A percentile compares a stretch with the other conserved stretches of the same genome.
phyloP scores from a whole-genome alignment of 1,284 basidiomycete genomes.

The Sanghuangporus weigelae region DNA sequence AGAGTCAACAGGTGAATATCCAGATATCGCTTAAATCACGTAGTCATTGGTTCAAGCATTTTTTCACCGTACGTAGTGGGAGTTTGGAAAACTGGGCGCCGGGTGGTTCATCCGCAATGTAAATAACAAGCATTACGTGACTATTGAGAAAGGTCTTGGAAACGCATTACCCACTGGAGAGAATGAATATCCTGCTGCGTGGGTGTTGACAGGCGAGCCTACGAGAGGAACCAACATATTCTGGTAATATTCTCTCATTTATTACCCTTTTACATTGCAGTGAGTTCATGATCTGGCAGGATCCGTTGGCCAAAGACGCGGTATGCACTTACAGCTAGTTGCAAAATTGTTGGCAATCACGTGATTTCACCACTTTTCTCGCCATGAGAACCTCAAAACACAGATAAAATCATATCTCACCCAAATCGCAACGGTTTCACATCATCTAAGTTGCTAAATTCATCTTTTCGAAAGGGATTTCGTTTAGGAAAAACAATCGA shows the following conservation, averaged over 20 bases:
- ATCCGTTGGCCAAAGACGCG: conserved; percentile 11
- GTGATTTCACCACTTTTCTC: no score
- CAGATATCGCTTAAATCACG: background rate
- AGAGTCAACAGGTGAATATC: background rate
- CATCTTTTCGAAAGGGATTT: no score
- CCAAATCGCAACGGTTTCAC: no score
- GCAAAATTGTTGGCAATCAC: no score
- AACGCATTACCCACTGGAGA: conserved; percentile 5
- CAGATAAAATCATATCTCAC: no score
- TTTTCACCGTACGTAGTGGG: conserved; percentile 4
- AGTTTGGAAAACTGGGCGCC: conserved; percentile 1
- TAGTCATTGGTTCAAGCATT: background rate
- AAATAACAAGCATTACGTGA: conserved; percentile 6
- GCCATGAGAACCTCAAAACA: no score
- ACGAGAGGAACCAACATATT: background rate
- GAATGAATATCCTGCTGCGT: conserved; percentile 12
- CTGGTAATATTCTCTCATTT: background rate
- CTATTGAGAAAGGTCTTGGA: conserved; percentile 3
- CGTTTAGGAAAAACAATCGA: no score
- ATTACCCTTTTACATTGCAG: background rate
- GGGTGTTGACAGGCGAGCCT: conserved; percentile 2
- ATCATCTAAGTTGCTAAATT: no score
- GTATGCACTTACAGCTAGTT: background rate
- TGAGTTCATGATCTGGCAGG: background rate
- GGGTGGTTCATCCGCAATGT: conserved; percentile 15